Evolutionary conservation across 352 stramenopile genomes (phyloP).

Genomic region (Phytophthora cajani): DNA sequence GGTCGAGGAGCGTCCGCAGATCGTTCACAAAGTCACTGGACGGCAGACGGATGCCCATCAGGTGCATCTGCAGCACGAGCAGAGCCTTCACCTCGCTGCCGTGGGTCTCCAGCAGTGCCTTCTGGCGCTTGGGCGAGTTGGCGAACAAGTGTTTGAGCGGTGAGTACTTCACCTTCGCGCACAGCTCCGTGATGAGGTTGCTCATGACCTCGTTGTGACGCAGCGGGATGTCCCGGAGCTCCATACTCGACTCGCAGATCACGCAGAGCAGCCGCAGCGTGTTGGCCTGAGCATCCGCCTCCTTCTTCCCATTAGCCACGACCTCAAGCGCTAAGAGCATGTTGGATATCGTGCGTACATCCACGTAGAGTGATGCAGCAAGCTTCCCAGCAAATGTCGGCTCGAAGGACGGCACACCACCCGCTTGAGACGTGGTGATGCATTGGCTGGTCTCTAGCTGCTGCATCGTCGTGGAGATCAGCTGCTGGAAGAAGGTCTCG

Average conservation of each 20-base stretch:
- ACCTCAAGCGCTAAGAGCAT: constrained; percentile 59
- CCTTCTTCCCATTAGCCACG: constrained; percentile 19
- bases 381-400: constrained; percentile 93
- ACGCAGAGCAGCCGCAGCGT: constrained; percentile 53
- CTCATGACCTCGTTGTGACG: constrained; percentile 98
- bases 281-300: constrained; percentile 4
- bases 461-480: constrained; percentile 78
- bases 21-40: constrained; percentile 99
- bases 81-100: constrained; percentile 87
- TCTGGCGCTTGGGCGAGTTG: constrained; percentile 56
- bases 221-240: constrained; percentile 96
- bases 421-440: constrained; percentile 42
- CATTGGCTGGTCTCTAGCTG: constrained; percentile 91
- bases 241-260: constrained; percentile 76
- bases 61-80: constrained; percentile 95
- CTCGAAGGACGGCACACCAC: constrained; percentile 50
- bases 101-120: constrained; percentile 71
- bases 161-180: constrained; percentile 63
- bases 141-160: constrained; percentile 64
- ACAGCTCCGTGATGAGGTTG: constrained; percentile 60
- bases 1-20: constrained; percentile 95
- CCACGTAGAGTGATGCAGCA: constrained; percentile 96
- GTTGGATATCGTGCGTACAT: constrained; percentile 88
- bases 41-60: constrained; percentile 92
- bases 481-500: constrained; percentile 80